Conservation (phyloP, 2,329 filamentous ascomycete genomes). For the Aspergillus phoenicis region DNA sequence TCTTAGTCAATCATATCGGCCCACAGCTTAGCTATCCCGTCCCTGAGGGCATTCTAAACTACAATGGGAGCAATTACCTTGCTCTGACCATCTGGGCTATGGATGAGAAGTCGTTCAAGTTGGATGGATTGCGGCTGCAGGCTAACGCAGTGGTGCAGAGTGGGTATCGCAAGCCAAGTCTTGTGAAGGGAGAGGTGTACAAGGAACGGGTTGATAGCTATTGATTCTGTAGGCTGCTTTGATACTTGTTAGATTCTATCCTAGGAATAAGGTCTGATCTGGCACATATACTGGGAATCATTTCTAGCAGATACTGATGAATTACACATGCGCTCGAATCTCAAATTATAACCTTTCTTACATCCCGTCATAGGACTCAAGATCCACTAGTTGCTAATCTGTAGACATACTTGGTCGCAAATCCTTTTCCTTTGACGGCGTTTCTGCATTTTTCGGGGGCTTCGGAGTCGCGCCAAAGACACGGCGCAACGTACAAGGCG, state of each 20-base stretch:
- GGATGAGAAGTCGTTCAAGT: neutral
- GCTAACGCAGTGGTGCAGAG: neutral
- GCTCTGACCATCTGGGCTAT: neutral
- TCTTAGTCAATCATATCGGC: constrained; percentile 51
- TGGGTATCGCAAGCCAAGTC: neutral
- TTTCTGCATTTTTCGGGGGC: neutral
- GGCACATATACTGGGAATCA: too few relatives aligned
- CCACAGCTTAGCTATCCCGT: constrained; percentile 55
- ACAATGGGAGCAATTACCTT: constrained; percentile 38
- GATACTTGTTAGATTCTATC: too few relatives aligned
- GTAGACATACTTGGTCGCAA: neutral
- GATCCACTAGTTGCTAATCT: too few relatives aligned
- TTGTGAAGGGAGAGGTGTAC: neutral
- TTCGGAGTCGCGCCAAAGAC: neutral
- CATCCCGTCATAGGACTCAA: too few relatives aligned
- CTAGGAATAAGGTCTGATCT: too few relatives aligned
- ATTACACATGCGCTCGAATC: too few relatives aligned
- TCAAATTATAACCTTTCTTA: too few relatives aligned
- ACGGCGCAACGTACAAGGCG: neutral
- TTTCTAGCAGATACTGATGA: too few relatives aligned
- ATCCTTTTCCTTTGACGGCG: neutral
- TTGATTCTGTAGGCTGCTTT: neutral
- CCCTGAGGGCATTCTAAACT: constrained; percentile 55
- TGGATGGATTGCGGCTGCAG: neutral
- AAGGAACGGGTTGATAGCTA: neutral